phyloP scores from a whole-genome alignment of 768 basidiomycete species.

The Kockovaella imperatae region DNA sequence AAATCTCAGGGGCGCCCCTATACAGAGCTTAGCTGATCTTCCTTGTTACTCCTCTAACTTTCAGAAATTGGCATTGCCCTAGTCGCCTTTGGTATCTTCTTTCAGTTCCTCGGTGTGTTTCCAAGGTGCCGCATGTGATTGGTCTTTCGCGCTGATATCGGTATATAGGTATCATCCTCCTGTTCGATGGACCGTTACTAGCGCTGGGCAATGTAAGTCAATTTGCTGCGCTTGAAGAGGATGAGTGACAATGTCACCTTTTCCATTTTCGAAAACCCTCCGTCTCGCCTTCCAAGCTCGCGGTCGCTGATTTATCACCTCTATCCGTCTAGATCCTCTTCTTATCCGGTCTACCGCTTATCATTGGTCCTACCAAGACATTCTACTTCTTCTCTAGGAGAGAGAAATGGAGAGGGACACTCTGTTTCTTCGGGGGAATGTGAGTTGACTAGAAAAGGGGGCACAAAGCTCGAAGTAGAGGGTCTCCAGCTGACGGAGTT shows the following conservation, averaged over 20 bases:
- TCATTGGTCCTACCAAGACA: slow-evolving; percentile 91
- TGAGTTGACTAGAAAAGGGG: slow-evolving; percentile 15
- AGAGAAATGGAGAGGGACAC: slow-evolving; percentile 77
- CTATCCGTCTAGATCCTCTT: slow-evolving; percentile 66
- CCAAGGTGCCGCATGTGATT: not conserved
- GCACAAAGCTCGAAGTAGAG: not conserved
- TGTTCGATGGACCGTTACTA: slow-evolving; percentile 91
- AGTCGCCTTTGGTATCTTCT: slow-evolving; percentile 86
- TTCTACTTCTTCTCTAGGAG: slow-evolving; percentile 96
- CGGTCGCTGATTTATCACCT: not conserved
- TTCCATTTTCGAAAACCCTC: slow-evolving; percentile 2
- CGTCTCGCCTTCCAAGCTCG: slow-evolving; percentile 1
- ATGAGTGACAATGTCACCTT: too few relatives aligned
- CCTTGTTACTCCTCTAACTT: too few relatives aligned
- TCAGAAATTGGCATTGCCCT: slow-evolving; percentile 92
- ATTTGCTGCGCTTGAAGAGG: slow-evolving; percentile 6
- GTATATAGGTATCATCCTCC: slow-evolving; percentile 60
- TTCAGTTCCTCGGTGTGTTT: slow-evolving; percentile 76
- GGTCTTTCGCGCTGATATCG: not conserved
- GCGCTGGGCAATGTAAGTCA: slow-evolving; percentile 90
- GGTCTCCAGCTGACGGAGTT: not conserved
- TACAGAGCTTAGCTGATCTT: not conserved
- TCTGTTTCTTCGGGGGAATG: slow-evolving; percentile 44
- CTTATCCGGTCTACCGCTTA: slow-evolving; percentile 84
- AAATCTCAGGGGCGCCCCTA: not conserved